phyloP scores from a whole-genome alignment of 129 eudicot genomes.

The Arctium minus region DNA sequence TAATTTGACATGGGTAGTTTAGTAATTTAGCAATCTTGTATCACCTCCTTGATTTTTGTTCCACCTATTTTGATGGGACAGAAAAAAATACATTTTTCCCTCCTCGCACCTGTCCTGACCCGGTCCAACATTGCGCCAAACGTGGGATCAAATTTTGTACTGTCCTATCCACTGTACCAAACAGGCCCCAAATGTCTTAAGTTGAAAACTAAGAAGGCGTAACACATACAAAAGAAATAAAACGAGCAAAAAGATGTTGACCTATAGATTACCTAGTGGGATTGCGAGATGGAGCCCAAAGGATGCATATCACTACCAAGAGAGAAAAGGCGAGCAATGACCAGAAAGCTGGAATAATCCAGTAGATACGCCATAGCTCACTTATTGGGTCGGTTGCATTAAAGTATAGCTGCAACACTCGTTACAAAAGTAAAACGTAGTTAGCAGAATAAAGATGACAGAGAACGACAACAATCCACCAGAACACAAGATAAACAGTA shows the following conservation, averaged over 20 bases:
- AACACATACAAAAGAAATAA: not conserved
- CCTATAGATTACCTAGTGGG: constrained; percentile 56
- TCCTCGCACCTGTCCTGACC: no score
- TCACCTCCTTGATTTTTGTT: not conserved
- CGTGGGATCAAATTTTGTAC: no score
- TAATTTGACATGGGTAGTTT: not conserved
- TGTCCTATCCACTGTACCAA: not conserved
- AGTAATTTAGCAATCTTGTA: not conserved
- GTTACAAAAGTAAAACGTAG: not conserved
- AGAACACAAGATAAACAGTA: constrained; percentile 3
- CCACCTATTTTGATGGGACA: not conserved
- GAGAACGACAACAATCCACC: not conserved
- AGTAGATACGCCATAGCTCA: constrained; percentile 69
- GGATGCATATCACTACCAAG: constrained; percentile 56
- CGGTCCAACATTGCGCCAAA: no score
- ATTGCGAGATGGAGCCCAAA: constrained; percentile 80
- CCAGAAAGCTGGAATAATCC: constrained; percentile 84
- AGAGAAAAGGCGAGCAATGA: constrained; percentile 60
- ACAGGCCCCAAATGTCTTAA: not conserved
- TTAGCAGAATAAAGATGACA: not conserved
- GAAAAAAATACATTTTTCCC: no score
- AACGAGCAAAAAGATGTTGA: not conserved
- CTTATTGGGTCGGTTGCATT: constrained; percentile 72
- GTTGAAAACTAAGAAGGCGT: not conserved
- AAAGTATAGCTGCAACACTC: constrained; percentile 51